Conservation (phyloP, 2,329 filamentous ascomycete species). For the Myriangium duriaei region DNA sequence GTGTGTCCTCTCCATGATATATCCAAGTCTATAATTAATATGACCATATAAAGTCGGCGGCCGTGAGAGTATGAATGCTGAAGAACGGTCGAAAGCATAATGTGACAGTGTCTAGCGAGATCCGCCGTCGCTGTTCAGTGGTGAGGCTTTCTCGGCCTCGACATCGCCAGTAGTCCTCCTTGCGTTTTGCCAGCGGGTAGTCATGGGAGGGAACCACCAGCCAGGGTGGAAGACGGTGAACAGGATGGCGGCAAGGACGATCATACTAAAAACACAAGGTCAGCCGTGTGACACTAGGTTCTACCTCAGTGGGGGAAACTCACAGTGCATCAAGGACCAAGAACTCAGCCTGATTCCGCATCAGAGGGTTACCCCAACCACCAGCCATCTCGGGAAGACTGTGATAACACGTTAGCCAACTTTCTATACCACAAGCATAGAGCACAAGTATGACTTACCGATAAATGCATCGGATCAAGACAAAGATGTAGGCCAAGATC, state of each 20-base stretch:
- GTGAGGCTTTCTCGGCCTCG: not conserved
- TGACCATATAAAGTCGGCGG: too few species aligned
- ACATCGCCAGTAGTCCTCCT: slow-evolving; percentile 1
- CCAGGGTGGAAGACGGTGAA: slow-evolving; percentile 9
- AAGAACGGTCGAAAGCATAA: too few species aligned
- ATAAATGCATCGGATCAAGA: slow-evolving; percentile 54
- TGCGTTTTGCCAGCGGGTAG: slow-evolving; percentile 5
- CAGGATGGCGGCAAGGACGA: slow-evolving; percentile 1
- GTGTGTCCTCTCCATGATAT: too few species aligned
- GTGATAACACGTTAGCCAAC: slow-evolving; percentile 10
- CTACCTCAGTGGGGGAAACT: too few species aligned
- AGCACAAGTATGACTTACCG: slow-evolving; percentile 23
- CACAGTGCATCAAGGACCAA: slow-evolving; percentile 36
- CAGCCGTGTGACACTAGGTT: too few species aligned
- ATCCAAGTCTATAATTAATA: too few species aligned
- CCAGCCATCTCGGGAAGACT: slow-evolving; percentile 40
- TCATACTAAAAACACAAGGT: slow-evolving; percentile 7
- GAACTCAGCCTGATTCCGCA: slow-evolving; percentile 36
- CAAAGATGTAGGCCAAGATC: slow-evolving; percentile 45
- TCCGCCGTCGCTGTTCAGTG: not conserved
- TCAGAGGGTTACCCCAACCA: slow-evolving; percentile 35
- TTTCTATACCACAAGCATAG: not conserved
- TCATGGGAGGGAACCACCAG: slow-evolving; percentile 9
- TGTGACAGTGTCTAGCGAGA: too few species aligned
- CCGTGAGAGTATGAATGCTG: too few species aligned